phyloP scores from a whole-genome alignment of 371 early-diverging fungal genomes.

The Mortierella sp. region DNA sequence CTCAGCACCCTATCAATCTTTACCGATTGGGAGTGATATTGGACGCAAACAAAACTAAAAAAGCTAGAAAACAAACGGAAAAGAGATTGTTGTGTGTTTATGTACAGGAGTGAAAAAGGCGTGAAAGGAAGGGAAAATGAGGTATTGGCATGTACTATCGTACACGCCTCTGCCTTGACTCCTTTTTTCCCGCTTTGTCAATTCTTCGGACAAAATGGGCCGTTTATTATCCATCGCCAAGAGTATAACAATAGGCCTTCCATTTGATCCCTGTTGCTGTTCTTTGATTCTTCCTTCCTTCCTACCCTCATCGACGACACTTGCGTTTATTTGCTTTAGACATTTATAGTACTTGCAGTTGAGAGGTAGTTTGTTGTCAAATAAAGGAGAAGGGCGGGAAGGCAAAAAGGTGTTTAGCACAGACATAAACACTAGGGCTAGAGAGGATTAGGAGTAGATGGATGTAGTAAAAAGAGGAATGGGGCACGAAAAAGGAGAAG shows the following conservation, averaged over 20 bases:
- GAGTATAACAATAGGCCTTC: neutral
- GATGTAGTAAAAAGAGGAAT: neutral
- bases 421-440: neutral
- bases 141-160: neutral
- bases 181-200: neutral
- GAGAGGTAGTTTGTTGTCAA: no score
- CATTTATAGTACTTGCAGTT: neutral
- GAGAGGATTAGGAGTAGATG: neutral
- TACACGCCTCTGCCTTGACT: neutral
- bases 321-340: neutral
- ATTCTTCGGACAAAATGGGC: neutral
- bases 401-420: neutral
- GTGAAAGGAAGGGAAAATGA: neutral
- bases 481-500: neutral
- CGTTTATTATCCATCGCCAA: slow-evolving; percentile 7
- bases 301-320: neutral
- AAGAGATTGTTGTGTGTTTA: neutral
- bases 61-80: neutral
- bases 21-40: neutral
- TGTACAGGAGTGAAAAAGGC: neutral
- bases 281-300: neutral
- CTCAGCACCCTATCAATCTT: neutral
- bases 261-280: neutral
- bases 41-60: neutral
- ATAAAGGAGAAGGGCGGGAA: neutral